These are phyloP conservation scores for Exophiala calicioides DNA, from an alignment of 2,329 filamentous ascomycete species.

Conservation along the genomic window DNA sequence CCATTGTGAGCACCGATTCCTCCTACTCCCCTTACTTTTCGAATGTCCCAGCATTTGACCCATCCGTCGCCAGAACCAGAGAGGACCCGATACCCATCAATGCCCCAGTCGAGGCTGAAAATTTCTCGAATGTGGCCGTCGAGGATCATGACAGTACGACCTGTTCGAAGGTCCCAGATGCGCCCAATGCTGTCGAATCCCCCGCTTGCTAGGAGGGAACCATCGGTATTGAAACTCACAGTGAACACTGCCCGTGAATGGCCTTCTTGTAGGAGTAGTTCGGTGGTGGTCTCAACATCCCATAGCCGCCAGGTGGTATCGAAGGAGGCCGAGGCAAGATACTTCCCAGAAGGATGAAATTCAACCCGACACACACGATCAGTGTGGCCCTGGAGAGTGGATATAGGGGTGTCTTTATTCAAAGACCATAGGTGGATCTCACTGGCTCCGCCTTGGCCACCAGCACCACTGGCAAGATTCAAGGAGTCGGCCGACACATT, in stretches of 20 bases:
- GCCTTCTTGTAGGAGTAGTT: slow-evolving; percentile 86
- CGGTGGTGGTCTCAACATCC: slow-evolving; percentile 83
- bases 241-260: slow-evolving; percentile 93
- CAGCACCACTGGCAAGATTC: slow-evolving; percentile 77
- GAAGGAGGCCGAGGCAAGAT: slow-evolving; percentile 88
- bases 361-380: slow-evolving; percentile 88
- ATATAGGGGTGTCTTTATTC: slow-evolving; percentile 78
- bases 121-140: slow-evolving; percentile 94
- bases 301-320: slow-evolving; percentile 97
- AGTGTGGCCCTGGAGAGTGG: slow-evolving; percentile 78
- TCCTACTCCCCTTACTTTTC: slow-evolving; percentile 79
- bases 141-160: slow-evolving; percentile 91
- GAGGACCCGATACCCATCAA: slow-evolving; percentile 88
- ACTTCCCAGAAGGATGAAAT: slow-evolving; percentile 88
- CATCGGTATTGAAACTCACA: slow-evolving; percentile 86
- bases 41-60: slow-evolving; percentile 96
- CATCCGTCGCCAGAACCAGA: slow-evolving; percentile 91
- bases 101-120: slow-evolving; percentile 87
- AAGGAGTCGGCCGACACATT: slow-evolving; percentile 71
- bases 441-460: slow-evolving; percentile 70
- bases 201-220: slow-evolving; percentile 86
- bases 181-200: slow-evolving; percentile 92
- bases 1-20: slow-evolving; percentile 89
- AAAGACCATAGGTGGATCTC: slow-evolving; percentile 89
- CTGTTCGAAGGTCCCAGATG: slow-evolving; percentile 92